Evolutionary conservation across 2,329 filamentous ascomycete genomes (phyloP).

Genomic region (Cercospora sp.): DNA sequence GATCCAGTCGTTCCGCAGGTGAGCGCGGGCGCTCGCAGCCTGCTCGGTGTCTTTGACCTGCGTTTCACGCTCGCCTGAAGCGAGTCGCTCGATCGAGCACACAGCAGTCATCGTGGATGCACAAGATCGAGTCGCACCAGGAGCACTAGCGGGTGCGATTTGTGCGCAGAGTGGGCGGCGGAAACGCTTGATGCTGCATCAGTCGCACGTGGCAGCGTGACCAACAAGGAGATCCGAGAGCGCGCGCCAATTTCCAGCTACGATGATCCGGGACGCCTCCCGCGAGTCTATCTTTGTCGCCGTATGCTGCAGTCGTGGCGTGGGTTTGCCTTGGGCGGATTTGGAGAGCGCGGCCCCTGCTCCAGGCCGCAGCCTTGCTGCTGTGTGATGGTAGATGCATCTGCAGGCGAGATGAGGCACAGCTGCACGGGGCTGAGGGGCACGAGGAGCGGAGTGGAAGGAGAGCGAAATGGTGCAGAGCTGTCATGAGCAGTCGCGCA

Average conservation of each 20-base stretch:
- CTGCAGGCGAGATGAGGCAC: conserved; percentile 29
- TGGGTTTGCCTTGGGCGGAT: background rate
- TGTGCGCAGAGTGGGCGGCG: conserved; percentile 14
- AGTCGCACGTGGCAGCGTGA: conserved; percentile 28
- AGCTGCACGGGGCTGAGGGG: conserved; percentile 1
- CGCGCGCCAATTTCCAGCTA: conserved; percentile 25
- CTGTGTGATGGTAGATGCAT: conserved; percentile 20
- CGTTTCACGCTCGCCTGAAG: conserved; percentile 11
- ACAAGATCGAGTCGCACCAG: conserved; percentile 21
- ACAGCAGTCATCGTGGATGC: conserved; percentile 10
- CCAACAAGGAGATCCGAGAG: conserved; percentile 22
- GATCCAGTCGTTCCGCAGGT: background rate
- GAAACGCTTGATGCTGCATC: conserved; percentile 25
- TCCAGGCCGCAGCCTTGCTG: conserved; percentile 22
- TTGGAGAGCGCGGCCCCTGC: conserved; percentile 14
- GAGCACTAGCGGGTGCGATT: background rate
- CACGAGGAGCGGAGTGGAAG: background rate
- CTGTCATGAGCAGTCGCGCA: conserved; percentile 7
- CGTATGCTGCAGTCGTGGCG: conserved; percentile 13
- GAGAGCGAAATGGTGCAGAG: background rate
- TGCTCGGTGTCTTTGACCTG: background rate
- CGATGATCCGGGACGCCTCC: conserved; percentile 33
- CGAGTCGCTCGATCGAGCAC: background rate
- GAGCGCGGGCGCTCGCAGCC: background rate
- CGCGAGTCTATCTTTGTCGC: conserved; percentile 29